Percentiles rank a stretch among this genome's conserved stretches.
Evolutionary conservation across 2,329 filamentous ascomycete genomes (phyloP).

Genomic region (Diaporthe velutina): DNA sequence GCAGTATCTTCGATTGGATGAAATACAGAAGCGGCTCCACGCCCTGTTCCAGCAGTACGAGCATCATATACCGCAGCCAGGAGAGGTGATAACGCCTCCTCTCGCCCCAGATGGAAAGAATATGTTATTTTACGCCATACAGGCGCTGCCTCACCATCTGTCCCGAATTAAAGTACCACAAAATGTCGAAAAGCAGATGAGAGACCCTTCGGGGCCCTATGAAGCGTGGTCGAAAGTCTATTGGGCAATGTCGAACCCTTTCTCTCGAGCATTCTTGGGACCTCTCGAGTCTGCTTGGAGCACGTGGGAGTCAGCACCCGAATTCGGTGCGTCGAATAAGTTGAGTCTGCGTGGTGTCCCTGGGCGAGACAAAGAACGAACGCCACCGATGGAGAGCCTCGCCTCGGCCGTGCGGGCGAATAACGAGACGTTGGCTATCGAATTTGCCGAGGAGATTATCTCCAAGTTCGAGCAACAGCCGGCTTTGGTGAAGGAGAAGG

Average conservation of each 20-base stretch:
- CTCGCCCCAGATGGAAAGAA: neutral
- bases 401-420: neutral
- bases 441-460: neutral
- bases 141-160: constrained; percentile 15
- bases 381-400: neutral
- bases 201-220: neutral
- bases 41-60: neutral
- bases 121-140: constrained; percentile 2
- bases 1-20: neutral
- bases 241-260: constrained; percentile 23
- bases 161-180: neutral
- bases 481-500: neutral
- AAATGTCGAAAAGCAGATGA: neutral
- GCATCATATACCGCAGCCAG: neutral
- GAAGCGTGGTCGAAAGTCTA: constrained; percentile 7
- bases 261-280: neutral
- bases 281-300: constrained; percentile 6
- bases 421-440: constrained; percentile 10
- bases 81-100: neutral
- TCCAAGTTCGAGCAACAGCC: neutral
- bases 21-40: neutral
- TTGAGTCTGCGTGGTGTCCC: neutral
- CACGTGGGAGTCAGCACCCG: neutral
- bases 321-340: neutral
- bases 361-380: neutral